phyloP scores from a whole-genome alignment of 2,329 filamentous ascomycete genomes.

The Xylariaceae sp. region DNA sequence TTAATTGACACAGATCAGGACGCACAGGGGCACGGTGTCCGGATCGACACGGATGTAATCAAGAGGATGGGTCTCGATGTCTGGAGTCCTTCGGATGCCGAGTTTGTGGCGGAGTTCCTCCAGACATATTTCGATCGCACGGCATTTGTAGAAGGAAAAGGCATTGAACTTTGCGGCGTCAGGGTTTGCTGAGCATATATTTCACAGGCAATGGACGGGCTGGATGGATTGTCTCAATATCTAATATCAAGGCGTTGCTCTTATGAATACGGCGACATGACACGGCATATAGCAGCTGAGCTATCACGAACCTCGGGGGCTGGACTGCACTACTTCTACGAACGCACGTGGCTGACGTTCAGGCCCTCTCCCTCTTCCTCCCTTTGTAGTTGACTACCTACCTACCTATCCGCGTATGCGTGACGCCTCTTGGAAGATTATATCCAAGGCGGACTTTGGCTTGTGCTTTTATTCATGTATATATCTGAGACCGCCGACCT shows the following conservation, averaged over 20 bases:
- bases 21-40: slow-evolving; percentile 41
- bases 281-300: no score
- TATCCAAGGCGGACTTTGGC: no score
- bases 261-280: no score
- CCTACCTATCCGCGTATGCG: no score
- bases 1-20: slow-evolving; percentile 31
- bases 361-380: no score
- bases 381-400: no score
- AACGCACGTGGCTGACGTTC: no score
- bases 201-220: background rate
- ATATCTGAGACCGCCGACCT: no score
- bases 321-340: no score
- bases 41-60: slow-evolving; percentile 61
- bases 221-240: background rate
- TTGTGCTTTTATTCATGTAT: no score
- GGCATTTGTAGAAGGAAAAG: slow-evolving; percentile 61
- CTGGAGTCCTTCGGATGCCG: slow-evolving; percentile 68
- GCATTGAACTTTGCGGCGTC: slow-evolving; percentile 71
- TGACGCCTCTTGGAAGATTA: no score
- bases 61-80: slow-evolving; percentile 71
- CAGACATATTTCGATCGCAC: slow-evolving; percentile 62
- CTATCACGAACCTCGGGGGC: no score
- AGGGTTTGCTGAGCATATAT: slow-evolving; percentile 56
- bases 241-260: background rate
- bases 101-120: slow-evolving; percentile 61